Evolutionary conservation across 148 eudicot genomes (phyloP).

Genomic region (Diospyros kaki): DNA sequence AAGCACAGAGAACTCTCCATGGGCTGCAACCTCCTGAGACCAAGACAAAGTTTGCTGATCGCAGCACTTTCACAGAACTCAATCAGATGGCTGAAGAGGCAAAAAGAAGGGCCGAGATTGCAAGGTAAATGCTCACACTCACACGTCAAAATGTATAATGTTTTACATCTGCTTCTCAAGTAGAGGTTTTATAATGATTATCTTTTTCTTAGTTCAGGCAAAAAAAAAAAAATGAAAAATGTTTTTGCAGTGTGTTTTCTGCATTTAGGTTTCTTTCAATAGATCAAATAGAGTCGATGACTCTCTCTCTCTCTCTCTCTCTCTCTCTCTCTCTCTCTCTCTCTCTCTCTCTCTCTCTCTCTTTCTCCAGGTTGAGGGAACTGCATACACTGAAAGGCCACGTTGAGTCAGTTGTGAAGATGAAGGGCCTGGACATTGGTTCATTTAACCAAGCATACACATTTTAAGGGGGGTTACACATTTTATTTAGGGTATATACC

Average conservation of each 20-base stretch:
- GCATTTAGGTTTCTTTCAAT: too few species aligned
- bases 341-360: not conserved
- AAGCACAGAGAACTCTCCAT: conserved; percentile 61
- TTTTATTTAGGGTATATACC: too few species aligned
- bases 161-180: not conserved
- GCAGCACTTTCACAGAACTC: conserved; percentile 46
- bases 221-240: not conserved
- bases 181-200: not conserved
- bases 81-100: conserved; percentile 68
- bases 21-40: conserved; percentile 51
- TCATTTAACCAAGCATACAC: too few species aligned
- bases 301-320: not conserved
- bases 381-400: conserved; percentile 41
- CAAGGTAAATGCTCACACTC: conserved; percentile 36
- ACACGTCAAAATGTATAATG: not conserved
- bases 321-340: conserved; percentile 1
- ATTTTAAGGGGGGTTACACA: too few species aligned
- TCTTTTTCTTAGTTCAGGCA: too few species aligned
- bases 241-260: not conserved
- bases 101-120: conserved; percentile 64
- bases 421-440: too few species aligned
- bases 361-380: conserved; percentile 35
- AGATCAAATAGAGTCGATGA: not conserved
- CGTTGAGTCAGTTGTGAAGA: conserved; percentile 14
- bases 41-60: conserved; percentile 32